Percentiles rank a stretch among this genome's conserved stretches.
Conservation (phyloP, 305 asterid genomes). For the Fraxinus baroniana region DNA sequence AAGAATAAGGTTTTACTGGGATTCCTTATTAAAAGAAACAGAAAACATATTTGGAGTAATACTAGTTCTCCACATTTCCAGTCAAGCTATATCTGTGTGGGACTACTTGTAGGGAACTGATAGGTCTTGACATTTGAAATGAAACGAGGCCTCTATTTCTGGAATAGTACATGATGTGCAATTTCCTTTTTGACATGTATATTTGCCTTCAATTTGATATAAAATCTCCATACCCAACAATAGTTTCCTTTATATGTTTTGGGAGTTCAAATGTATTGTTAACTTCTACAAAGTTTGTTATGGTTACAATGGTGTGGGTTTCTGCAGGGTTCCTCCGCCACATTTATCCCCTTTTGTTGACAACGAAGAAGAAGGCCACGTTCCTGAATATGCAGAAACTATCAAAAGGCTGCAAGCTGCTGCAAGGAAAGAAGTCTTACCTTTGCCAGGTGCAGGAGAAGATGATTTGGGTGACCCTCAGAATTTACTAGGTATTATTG, state of each 20-base stretch:
- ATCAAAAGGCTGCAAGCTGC: conserved; percentile 88
- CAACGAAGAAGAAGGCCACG: conserved; percentile 90
- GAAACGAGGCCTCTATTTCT: neutral
- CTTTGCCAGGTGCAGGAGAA: conserved; percentile 80
- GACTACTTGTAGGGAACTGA: neutral
- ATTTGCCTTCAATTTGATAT: neutral
- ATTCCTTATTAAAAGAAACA: neutral
- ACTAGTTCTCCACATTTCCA: neutral
- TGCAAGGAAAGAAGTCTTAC: conserved; percentile 76
- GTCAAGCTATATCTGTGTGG: neutral
- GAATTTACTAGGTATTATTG: conserved; percentile 64
- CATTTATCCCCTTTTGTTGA: conserved; percentile 98
- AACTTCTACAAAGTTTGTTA: conserved; percentile 1
- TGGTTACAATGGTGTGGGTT: neutral
- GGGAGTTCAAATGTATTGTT: neutral
- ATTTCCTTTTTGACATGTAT: neutral
- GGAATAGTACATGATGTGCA: neutral
- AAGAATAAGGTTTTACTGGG: neutral
- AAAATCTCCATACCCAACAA: neutral
- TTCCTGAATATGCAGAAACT: conserved; percentile 95
- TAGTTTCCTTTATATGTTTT: neutral
- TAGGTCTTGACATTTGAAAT: neutral
- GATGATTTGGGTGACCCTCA: conserved; percentile 87
- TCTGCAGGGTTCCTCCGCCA: conserved; percentile 87
- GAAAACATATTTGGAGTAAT: neutral